phyloP scores from a whole-genome alignment of 768 basidiomycete species.

The Boletus edulis region DNA sequence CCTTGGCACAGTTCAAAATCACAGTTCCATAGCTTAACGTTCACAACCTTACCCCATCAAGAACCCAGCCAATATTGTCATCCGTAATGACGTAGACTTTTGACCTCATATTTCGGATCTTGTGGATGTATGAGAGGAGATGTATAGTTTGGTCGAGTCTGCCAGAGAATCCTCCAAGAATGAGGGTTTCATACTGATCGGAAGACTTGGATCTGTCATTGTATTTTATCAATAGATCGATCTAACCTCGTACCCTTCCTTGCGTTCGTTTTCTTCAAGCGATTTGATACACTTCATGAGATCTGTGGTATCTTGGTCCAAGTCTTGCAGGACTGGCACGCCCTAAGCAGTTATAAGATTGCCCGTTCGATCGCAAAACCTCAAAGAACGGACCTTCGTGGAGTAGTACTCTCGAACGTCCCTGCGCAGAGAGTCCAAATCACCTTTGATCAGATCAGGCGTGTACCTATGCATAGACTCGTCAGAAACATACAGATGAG shows the following conservation, averaged over 20 bases:
- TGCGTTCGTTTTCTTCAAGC: conserved; percentile 55
- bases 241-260: conserved; percentile 38
- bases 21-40: not conserved
- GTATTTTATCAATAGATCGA: not conserved
- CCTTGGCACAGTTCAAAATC: conserved; percentile 43
- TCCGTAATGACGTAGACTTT: conserved; percentile 80
- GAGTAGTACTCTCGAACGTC: conserved; percentile 75
- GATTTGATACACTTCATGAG: conserved; percentile 87
- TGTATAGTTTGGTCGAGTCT: conserved; percentile 94
- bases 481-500: not conserved
- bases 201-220: not conserved
- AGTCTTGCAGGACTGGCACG: conserved; percentile 64
- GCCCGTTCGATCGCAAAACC: not conserved
- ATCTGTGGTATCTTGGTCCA: conserved; percentile 85
- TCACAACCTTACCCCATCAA: conserved; percentile 61
- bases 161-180: conserved; percentile 88
- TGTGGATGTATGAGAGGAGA: conserved; percentile 80
- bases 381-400: conserved; percentile 42
- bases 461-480: conserved; percentile 47
- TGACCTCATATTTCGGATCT: conserved; percentile 59
- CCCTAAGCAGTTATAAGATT: conserved; percentile 42
- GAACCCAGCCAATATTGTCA: conserved; percentile 88
- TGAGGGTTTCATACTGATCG: conserved; percentile 61
- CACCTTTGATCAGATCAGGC: conserved; percentile 90
- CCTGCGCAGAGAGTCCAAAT: conserved; percentile 81